These are phyloP conservation scores for Ascocoryne sarcoides DNA, from an alignment of 2,329 filamentous ascomycete species.

Conservation along the genomic window DNA sequence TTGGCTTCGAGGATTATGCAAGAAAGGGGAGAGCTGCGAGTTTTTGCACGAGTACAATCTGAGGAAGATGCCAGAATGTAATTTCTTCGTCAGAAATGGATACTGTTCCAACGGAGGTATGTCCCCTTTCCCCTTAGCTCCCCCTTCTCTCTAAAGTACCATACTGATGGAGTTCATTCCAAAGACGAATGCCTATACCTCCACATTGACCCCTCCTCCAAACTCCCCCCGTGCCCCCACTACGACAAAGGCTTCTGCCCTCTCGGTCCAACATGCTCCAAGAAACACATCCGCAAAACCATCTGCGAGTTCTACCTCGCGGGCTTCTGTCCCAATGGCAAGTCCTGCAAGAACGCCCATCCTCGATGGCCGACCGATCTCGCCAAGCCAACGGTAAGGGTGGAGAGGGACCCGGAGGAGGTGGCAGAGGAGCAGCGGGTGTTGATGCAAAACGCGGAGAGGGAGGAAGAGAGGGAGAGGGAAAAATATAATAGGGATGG, in stretches of 20 bases:
- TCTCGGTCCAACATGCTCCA: constrained; percentile 75
- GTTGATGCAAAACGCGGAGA: constrained; percentile 42
- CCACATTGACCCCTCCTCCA: constrained; percentile 75
- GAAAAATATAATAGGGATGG: constrained; percentile 27
- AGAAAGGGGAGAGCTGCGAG: constrained; percentile 94
- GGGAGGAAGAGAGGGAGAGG: constrained; percentile 38
- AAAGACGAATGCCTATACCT: constrained; percentile 92
- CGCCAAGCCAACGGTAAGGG: constrained; percentile 65
- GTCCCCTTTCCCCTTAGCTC: constrained; percentile 5
- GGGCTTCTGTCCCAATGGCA: constrained; percentile 87
- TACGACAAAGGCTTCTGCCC: constrained; percentile 95
- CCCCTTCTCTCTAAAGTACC: background rate
- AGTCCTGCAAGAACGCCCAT: constrained; percentile 70
- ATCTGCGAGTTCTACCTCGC: constrained; percentile 82
- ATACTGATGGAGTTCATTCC: constrained; percentile 9
- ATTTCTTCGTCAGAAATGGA: constrained; percentile 86
- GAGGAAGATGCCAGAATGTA: constrained; percentile 96
- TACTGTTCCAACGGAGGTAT: constrained; percentile 79
- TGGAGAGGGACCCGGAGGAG: constrained; percentile 45
- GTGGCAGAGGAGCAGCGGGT: constrained; percentile 52
- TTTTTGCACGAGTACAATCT: constrained; percentile 99
- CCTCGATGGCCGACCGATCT: constrained; percentile 66
- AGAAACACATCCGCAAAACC: constrained; percentile 77
- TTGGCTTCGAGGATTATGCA: constrained; percentile 94
- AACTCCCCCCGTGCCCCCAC: constrained; percentile 74